Base-by-base conservation (phyloP, 768 basidiomycete genomes). In the Vararia minispora region DNA sequence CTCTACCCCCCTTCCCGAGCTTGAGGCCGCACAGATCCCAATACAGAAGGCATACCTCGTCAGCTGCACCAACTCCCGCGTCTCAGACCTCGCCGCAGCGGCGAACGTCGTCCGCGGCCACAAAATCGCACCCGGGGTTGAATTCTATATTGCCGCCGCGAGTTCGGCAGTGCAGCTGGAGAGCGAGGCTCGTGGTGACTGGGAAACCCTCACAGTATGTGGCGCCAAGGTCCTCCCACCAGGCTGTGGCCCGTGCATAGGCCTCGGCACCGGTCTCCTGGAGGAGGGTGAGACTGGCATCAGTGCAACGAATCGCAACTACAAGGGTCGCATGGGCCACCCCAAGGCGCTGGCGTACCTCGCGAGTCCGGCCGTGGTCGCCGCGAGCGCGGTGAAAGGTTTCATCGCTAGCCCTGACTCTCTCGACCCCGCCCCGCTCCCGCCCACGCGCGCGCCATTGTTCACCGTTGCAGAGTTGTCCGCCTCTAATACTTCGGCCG, bases 31-130 rank as follows among this genome's bases (percentile, higher is more conserved):
- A 18, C 72, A 68, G 24, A 83, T 98, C 50, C 62, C 72, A 20
- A 95, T 99, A 54, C 74, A 99, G 51, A 99, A 99, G 59, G 95
- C 95, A 1, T 99, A 99, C 61, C 85, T 99, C 40, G 88, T 99
- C 42, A 90, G 86, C 49, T 99, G 95, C 59, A 98, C 95, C 41
- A 99, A 99, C 61, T 90, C 94, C 1, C 83, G 95, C 28, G 85
- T 83, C 3, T 95, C 92, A 0, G 95, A 99, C 48, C 80, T 99
- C 41, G 77, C 87, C 5, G 83, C 86, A 0, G 94, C 95, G 0
- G 95, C 95, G 0, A 72, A 72, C n/a, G 91, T 97, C 21, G 68
- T 99, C 54, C 70, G 74, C 40, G 87, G 85, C 11, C 72, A 75
- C 49, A 79, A 67, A 41, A 75, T 99, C 37, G 85, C 90, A 0